Evolutionary conservation across 169 alveolate species (phyloP), one percentile per base, ranked within the genome.

Genomic region (Theileria orientalis): DNA sequence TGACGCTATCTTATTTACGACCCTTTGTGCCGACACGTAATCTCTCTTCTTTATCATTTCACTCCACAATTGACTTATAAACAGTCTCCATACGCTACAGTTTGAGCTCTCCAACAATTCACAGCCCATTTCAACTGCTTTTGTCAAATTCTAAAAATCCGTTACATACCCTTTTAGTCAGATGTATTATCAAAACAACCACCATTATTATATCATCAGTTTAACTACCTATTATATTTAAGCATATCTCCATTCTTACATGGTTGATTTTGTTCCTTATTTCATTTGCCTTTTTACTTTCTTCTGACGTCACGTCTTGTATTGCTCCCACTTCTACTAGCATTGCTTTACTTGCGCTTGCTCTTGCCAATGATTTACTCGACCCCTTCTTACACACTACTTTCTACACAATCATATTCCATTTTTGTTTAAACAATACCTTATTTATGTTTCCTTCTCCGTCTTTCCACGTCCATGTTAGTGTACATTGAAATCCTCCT

Each of bases 11-110:
- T 67, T 61, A 23, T 57, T 74, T 30, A 71, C 23, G 0, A 78
- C 27, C 9, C 67, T 76, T 16, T 14, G 21, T 30, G 56, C 30
- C 60, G 69, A 46, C 6, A 3, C 25, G n/a, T 60, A 29, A 35
- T 70, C 83, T 32, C 76, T 37, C 62, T 47, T 11, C 27, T 69
- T 56, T 13, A 69, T 62, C 32, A 78, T 19, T 3, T 60, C 69
- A 0, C 57, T 66, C 76, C 73, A 29, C 33, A 78, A 47, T 33
- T 57, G 86, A 9, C 74, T 82, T 3, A 78, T 41, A 51, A 78
- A 78, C 44, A 78, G 63, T n/a, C 86, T 51, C 86, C 86, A 78
- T n/a, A 70, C 86, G 30, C 83, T 78, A 47, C 76, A 78, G 49
- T 78, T 78, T 0, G 86, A 54, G 3, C 27, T 9, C 14, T 0